Evolutionary conservation across 345 rosid genomes (phyloP), one percentile per base, ranked within the genome.

Genomic region (Syzygium grande): DNA sequence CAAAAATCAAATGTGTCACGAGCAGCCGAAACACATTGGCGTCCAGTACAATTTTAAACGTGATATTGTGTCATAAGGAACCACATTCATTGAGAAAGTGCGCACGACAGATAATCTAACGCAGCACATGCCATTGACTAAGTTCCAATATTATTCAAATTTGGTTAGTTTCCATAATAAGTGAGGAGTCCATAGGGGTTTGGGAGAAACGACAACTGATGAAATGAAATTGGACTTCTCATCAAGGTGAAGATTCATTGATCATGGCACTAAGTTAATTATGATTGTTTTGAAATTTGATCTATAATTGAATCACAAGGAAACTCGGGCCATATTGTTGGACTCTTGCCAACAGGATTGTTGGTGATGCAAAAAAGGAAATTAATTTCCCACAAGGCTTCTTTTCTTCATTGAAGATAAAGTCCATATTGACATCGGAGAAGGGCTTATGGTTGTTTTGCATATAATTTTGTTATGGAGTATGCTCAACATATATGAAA

Each of bases 131-230:
- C 6, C 30, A 25, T 59, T 59, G 27, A 59, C 30, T 59, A n/a
- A 25, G 30, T 1, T 59, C 30, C 65, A n/a, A 59, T 59, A 11
- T 29, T 0, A 2, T 5, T 0, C n/a, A 14, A 29, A 25, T 11
- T 59, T 58, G 30, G 65, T 59, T 6, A 11, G 2, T n/a, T 9
- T 58, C 6, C 25, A 12, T 13, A 58, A 4, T 58, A 11, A 58
- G 63, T 58, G 63, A 58, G 27, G 6, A 23, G 13, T n/a, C n/a
- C 63, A 58, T 1, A 58, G 29, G 25, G 0, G 29, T 9, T 58
- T 58, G 0, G 29, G 63, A 25, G 63, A 58, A 58, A 58, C n/a
- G n/a, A 25, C 29, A 4, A 58, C 10, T 23, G 16, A 27, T 59
- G 30, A 59, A 11, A 25, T 59, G 65, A 59, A 59, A n/a, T 59